Evolutionary conservation across 2,329 filamentous ascomycete species (phyloP).

Genomic region (Colletotrichum sp.): DNA sequence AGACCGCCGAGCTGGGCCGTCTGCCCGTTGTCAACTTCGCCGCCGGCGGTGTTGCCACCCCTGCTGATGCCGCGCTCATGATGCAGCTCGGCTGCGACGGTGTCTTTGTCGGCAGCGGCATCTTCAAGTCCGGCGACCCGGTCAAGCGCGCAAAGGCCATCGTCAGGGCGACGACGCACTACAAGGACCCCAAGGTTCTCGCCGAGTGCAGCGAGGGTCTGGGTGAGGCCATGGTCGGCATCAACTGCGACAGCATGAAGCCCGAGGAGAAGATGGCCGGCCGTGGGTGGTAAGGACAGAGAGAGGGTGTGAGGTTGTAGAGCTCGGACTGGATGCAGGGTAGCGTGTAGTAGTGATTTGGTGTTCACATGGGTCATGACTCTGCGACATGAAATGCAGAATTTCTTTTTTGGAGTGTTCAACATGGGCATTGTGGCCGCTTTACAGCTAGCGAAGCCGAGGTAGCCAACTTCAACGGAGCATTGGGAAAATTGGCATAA

Average conservation of each 20-base stretch:
- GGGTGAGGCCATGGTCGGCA: constrained; percentile 98
- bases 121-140: constrained; percentile 96
- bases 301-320: not conserved
- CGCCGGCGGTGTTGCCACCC: constrained; percentile 98
- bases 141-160: constrained; percentile 91
- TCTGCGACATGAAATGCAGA: constrained; percentile 19
- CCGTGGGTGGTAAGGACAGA: constrained; percentile 75
- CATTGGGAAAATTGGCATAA: constrained; percentile 8
- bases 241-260: constrained; percentile 82
- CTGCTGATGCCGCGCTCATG: constrained; percentile 93
- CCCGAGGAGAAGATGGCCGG: constrained; percentile 83
- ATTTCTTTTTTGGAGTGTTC: not conserved
- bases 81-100: constrained; percentile 99
- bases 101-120: constrained; percentile 95
- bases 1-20: constrained; percentile 86
- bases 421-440: constrained; percentile 11
- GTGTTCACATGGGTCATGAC: constrained; percentile 17
- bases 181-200: constrained; percentile 81
- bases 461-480: not conserved
- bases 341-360: not conserved
- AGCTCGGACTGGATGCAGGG: not conserved
- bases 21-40: constrained; percentile 98
- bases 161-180: constrained; percentile 93
- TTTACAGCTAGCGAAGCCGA: constrained; percentile 3
- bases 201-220: constrained; percentile 87